A percentile compares a stretch with the other conserved stretches of the same genome.
Evolutionary conservation across 495 filamentous ascomycete species (phyloP).

Genomic region (Talaromyces adpressus): DNA sequence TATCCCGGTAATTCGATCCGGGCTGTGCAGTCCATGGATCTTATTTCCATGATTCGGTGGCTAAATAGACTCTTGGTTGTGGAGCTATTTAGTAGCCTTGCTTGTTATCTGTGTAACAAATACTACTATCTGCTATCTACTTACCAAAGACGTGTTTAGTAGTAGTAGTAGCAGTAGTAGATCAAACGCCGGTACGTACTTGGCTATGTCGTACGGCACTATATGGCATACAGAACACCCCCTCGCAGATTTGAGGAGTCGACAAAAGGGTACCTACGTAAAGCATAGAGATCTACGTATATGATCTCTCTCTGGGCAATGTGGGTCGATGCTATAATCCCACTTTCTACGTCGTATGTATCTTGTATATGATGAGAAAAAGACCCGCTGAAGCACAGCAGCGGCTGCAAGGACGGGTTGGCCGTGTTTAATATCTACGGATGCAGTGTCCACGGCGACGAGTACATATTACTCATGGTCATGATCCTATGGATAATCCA

Average conservation of each 20-base stretch:
- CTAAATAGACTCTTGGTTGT: neutral
- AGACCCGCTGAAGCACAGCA: slow-evolving; percentile 1
- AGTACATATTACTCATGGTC: neutral
- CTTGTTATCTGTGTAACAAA: neutral
- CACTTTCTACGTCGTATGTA: neutral
- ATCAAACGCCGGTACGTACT: neutral
- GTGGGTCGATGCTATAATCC: neutral
- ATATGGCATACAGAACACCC: neutral
- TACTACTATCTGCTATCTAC: neutral
- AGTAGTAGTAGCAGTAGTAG: neutral
- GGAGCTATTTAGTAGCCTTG: slow-evolving; percentile 4
- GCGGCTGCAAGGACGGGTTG: neutral
- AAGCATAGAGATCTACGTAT: neutral
- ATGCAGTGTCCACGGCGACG: neutral
- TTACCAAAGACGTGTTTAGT: neutral
- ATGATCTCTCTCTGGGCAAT: slow-evolving; percentile 2
- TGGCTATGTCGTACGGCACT: neutral
- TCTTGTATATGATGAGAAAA: neutral
- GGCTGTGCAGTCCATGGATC: neutral
- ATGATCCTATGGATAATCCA: neutral
- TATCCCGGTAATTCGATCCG: neutral
- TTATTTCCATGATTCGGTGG: neutral
- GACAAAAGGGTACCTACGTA: slow-evolving; percentile 1
- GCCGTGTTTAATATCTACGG: neutral
- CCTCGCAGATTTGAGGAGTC: slow-evolving; percentile 6